phyloP scores from a whole-genome alignment of 306 rosid genomes.

The Corylus heterophylla region DNA sequence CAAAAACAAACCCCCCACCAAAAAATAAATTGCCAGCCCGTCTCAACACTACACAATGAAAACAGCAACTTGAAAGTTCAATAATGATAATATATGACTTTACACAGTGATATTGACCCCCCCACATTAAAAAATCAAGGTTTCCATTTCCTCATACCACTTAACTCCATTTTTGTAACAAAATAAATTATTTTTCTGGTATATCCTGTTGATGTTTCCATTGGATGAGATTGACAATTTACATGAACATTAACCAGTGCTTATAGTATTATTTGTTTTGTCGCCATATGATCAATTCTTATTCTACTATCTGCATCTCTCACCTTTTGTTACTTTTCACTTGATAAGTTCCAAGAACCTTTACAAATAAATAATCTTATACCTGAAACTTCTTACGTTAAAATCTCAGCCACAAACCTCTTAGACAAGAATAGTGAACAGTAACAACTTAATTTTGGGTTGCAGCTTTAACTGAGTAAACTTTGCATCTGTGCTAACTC shows the following conservation, averaged over 20 bases:
- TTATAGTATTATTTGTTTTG: not conserved
- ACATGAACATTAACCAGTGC: not conserved
- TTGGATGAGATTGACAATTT: not conserved
- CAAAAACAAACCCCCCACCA: not conserved
- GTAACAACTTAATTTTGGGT: not conserved
- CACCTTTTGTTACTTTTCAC: not conserved
- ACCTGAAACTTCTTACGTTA: not conserved
- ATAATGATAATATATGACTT: too few relatives aligned
- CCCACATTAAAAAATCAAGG: not conserved
- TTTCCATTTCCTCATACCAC: not conserved
- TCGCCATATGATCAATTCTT: not conserved
- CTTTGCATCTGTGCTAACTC: not conserved
- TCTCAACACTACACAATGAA: not conserved
- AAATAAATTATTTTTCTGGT: not conserved
- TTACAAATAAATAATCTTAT: not conserved
- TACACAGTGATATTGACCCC: not conserved
- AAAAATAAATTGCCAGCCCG: not conserved
- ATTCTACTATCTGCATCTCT: not conserved
- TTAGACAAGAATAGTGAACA: not conserved
- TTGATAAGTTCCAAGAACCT: not conserved
- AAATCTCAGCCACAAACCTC: not conserved
- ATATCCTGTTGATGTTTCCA: not conserved
- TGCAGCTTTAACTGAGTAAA: not conserved
- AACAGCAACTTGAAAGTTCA: not conserved
- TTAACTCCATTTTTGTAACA: not conserved